Percentiles rank a stretch among this genome's conserved stretches.
These are phyloP conservation scores for Penicillium argentinense DNA, from an alignment of 495 filamentous ascomycete species.

Conservation along the genomic window DNA sequence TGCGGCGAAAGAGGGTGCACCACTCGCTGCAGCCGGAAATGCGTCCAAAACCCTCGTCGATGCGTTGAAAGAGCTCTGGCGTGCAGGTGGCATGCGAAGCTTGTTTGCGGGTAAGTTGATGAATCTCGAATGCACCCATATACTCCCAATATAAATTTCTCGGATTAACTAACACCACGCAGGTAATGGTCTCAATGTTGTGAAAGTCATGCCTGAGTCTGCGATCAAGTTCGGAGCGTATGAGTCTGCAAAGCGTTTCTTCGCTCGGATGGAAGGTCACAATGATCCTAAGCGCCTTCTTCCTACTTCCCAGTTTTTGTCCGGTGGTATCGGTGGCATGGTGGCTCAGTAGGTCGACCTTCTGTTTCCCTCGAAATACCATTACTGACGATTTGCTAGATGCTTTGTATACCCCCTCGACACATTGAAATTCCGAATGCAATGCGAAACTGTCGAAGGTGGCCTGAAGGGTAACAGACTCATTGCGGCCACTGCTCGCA, in stretches of 20 bases:
- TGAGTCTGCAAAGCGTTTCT: constrained; percentile 84
- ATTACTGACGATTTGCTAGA: constrained; percentile 42
- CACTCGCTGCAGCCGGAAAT: constrained; percentile 63
- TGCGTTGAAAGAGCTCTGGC: constrained; percentile 76
- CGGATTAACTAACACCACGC: constrained; percentile 12
- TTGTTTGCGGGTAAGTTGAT: constrained; percentile 82
- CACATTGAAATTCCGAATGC: constrained; percentile 96
- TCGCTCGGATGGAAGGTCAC: constrained; percentile 87
- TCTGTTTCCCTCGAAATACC: neutral
- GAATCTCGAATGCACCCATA: no score
- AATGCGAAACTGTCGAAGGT: constrained; percentile 87
- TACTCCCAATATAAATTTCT: no score
- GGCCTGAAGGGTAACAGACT: constrained; percentile 83
- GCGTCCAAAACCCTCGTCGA: constrained; percentile 66
- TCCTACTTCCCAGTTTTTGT: constrained; percentile 82
- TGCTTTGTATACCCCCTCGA: constrained; percentile 96
- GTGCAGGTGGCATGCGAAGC: constrained; percentile 82
- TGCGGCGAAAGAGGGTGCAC: constrained; percentile 70
- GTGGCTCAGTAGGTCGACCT: constrained; percentile 80
- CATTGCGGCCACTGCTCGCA: constrained; percentile 74
- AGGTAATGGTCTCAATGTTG: constrained; percentile 96
- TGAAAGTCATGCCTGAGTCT: constrained; percentile 98
- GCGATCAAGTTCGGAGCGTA: constrained; percentile 97
- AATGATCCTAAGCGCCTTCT: constrained; percentile 74
- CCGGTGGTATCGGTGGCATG: constrained; percentile 88